These are phyloP conservation scores for Monosporascus sp. DNA, from an alignment of 2,329 filamentous ascomycete genomes.

Conservation along the genomic window DNA sequence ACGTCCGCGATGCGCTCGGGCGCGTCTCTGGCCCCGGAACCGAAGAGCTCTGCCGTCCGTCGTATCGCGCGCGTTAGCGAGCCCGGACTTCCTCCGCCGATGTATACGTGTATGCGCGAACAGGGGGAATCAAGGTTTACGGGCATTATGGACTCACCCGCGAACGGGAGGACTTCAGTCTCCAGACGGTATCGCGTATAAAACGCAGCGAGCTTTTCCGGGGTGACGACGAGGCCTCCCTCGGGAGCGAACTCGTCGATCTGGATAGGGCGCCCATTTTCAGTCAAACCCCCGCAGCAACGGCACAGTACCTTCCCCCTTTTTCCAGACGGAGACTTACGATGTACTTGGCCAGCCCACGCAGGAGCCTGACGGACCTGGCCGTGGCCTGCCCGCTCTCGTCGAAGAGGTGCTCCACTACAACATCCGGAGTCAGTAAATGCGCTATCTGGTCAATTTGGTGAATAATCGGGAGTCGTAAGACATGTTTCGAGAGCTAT, in stretches of 20 bases:
- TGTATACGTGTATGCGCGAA: not conserved
- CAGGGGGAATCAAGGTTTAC: conserved; percentile 2
- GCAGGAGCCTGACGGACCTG: conserved; percentile 64
- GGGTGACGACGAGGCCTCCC: conserved; percentile 66
- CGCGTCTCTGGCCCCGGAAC: conserved; percentile 31
- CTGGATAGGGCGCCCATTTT: conserved; percentile 29
- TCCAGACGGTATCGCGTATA: conserved; percentile 63
- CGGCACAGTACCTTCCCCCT: not conserved
- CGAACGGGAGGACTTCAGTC: conserved; percentile 64
- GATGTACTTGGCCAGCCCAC: conserved; percentile 68
- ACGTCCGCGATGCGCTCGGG: conserved; percentile 52
- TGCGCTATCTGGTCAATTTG: too few species aligned
- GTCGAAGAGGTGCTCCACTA: conserved; percentile 73
- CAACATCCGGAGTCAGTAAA: too few species aligned
- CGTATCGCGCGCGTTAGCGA: too few species aligned
- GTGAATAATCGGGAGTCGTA: too few species aligned
- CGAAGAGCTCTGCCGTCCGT: conserved; percentile 44
- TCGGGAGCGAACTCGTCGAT: conserved; percentile 65
- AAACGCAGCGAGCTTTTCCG: conserved; percentile 68
- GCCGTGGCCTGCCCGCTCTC: conserved; percentile 60
- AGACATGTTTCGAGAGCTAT: too few species aligned
- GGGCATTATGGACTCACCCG: conserved; percentile 42
- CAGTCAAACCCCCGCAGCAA: not conserved
- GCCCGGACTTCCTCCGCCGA: too few species aligned
- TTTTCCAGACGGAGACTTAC: conserved; percentile 39